phyloP scores from a whole-genome alignment of 805 yeast genomes.

The Myxozyma nipponensis region DNA sequence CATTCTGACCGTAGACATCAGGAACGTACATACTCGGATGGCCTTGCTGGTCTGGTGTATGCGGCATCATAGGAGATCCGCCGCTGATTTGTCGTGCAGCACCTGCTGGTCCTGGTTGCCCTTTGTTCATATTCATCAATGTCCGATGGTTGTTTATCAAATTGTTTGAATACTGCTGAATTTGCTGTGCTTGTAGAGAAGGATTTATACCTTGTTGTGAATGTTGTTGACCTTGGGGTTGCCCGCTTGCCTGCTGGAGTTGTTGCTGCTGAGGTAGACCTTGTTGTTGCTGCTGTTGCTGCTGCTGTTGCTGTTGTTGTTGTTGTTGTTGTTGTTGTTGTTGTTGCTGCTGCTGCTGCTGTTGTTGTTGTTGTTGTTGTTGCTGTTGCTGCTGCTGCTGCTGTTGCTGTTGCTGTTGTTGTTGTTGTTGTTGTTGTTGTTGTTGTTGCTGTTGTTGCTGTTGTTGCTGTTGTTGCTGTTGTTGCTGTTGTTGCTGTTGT shows the following conservation, averaged over 20 bases:
- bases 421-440: conserved; percentile 12
- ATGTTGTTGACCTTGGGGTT: too few relatives aligned
- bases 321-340: conserved; percentile 14
- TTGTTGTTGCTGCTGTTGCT: conserved; percentile 30
- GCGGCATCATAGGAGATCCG: conserved; percentile 20
- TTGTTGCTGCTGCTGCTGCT: conserved; percentile 1
- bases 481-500: conserved; percentile 26
- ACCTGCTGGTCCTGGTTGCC: conserved; percentile 5
- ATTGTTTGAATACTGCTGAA: conserved; percentile 20
- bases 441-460: conserved; percentile 29
- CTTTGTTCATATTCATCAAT: conserved; percentile 17
- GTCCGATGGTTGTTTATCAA: conserved; percentile 24
- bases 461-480: conserved; percentile 17
- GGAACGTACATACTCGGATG: conserved; percentile 22
- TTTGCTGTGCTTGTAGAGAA: conserved; percentile 28
- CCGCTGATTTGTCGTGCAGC: conserved; percentile 15
- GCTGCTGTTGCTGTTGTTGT: conserved; percentile 32
- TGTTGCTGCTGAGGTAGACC: conserved; percentile 8
- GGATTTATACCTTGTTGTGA: background rate
- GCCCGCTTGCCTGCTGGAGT: too few relatives aligned
- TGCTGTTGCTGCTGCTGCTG: conserved; percentile 34
- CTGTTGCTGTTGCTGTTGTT: conserved; percentile 17
- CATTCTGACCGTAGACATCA: conserved; percentile 24
- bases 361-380: conserved; percentile 29
- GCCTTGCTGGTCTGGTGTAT: conserved; percentile 16